Evolutionary conservation across 192 early-diverging fungal species (phyloP).

Genomic region (Rhizophagus clarus): DNA sequence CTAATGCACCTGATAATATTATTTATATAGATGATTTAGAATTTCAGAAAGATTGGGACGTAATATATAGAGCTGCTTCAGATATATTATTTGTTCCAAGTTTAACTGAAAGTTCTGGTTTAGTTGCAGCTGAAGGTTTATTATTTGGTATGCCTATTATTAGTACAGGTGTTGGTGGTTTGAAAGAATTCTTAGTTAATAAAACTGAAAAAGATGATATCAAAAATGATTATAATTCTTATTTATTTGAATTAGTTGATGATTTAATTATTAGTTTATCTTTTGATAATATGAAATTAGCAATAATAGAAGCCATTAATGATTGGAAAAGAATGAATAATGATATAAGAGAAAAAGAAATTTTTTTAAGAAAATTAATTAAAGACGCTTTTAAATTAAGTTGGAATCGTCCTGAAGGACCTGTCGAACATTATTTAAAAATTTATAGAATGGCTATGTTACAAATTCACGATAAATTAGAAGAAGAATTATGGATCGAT

Average conservation of each 20-base stretch:
- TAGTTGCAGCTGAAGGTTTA: constrained; percentile 58
- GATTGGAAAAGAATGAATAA: constrained; percentile 38
- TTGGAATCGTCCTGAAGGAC: constrained; percentile 51
- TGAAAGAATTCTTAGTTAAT: constrained; percentile 56
- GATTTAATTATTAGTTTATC: constrained; percentile 18
- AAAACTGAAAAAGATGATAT: constrained; percentile 33
- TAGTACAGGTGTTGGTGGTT: constrained; percentile 53
- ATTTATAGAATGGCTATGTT: constrained; percentile 46
- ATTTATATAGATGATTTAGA: constrained; percentile 41
- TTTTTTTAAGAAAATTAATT: constrained; percentile 50
- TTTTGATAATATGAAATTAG: constrained; percentile 34
- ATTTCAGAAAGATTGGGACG: constrained; percentile 49
- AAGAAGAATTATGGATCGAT: not conserved
- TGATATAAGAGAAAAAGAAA: constrained; percentile 41
- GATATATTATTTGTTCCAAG: constrained; percentile 58
- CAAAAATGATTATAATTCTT: constrained; percentile 2
- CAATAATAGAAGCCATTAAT: constrained; percentile 40
- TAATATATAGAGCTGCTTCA: constrained; percentile 53
- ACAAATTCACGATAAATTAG: not conserved
- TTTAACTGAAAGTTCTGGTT: constrained; percentile 56
- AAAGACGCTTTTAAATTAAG: constrained; percentile 48
- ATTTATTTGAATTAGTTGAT: constrained; percentile 38
- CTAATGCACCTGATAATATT: constrained; percentile 43
- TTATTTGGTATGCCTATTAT: constrained; percentile 57
- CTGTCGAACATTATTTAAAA: constrained; percentile 55